A percentile compares a stretch with the other conserved stretches of the same genome.
Evolutionary conservation across 176 grass and related monocot species (phyloP).

Genomic region (Paspalum notatum): DNA sequence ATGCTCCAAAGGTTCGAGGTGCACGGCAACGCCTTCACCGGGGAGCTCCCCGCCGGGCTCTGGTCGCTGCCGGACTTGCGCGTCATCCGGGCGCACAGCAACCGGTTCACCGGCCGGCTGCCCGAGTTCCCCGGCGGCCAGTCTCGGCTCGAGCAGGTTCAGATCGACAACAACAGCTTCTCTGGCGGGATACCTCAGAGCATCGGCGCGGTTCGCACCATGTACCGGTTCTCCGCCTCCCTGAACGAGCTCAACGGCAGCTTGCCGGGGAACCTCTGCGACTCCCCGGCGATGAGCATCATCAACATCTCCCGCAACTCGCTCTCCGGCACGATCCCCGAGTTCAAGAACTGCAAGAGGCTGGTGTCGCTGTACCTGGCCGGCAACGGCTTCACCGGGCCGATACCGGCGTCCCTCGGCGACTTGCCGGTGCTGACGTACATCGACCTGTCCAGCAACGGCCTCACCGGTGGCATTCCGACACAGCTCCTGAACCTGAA

Average conservation of each 20-base stretch:
- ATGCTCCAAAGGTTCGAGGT: conserved; percentile 72
- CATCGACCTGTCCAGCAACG: conserved; percentile 80
- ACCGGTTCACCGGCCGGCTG: conserved; percentile 54
- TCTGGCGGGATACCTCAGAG: conserved; percentile 53
- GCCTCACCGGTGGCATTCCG: conserved; percentile 65
- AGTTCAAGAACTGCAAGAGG: conserved; percentile 59
- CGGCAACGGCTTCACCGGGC: conserved; percentile 62
- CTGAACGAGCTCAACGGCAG: conserved; percentile 58
- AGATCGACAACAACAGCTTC: conserved; percentile 80
- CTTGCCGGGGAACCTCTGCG: conserved; percentile 67
- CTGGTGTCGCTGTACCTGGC: conserved; percentile 73
- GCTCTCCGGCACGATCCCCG: conserved; percentile 59
- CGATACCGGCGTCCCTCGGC: conserved; percentile 64
- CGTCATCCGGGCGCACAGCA: conserved; percentile 67
- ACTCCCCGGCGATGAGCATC: conserved; percentile 74
- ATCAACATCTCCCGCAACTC: conserved; percentile 71
- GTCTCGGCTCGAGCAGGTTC: conserved; percentile 73
- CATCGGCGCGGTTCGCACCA: conserved; percentile 59
- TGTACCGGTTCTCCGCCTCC: conserved; percentile 82
- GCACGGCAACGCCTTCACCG: conserved; percentile 66
- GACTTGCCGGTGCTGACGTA: conserved; percentile 73
- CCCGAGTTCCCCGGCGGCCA: conserved; percentile 41
- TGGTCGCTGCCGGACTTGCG: conserved; percentile 70
- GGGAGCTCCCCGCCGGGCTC: conserved; percentile 58
- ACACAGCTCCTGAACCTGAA: conserved; percentile 63